These are phyloP conservation scores for Pythium chondricola DNA, from an alignment of 352 stramenopile species.

Conservation along the genomic window DNA sequence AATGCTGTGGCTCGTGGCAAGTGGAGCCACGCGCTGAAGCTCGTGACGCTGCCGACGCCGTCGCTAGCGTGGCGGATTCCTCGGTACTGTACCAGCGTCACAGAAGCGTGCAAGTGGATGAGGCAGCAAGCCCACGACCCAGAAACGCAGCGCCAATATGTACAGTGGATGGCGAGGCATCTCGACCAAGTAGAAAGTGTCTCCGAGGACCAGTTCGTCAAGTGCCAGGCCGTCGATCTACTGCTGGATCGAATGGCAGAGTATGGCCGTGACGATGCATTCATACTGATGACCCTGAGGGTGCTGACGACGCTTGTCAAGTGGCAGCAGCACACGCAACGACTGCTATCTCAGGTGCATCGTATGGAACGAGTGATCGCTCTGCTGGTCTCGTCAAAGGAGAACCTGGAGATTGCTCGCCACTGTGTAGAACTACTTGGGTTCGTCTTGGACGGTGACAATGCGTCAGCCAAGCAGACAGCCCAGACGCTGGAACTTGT, in stretches of 20 bases:
- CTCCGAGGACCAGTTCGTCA: no score
- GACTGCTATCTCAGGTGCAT: constrained; percentile 5
- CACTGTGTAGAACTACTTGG: constrained; percentile 8
- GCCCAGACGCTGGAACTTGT: constrained; percentile 9
- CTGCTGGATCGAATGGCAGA: background rate
- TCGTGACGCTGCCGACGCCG: constrained; percentile 41
- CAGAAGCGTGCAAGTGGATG: constrained; percentile 42
- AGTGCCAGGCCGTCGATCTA: constrained; percentile 1
- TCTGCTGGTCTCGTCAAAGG: constrained; percentile 1
- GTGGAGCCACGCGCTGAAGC: constrained; percentile 43
- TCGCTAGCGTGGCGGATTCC: constrained; percentile 51
- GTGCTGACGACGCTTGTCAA: constrained; percentile 1
- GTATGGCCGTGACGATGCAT: background rate
- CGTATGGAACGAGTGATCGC: background rate
- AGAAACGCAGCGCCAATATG: constrained; percentile 23
- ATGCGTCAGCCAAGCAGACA: constrained; percentile 9
- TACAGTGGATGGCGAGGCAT: constrained; percentile 51
- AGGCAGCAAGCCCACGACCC: constrained; percentile 19
- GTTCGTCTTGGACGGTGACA: constrained; percentile 9
- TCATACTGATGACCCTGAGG: constrained; percentile 1
- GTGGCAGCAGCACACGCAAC: constrained; percentile 2
- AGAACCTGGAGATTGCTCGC: background rate
- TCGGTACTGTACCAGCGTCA: constrained; percentile 34
- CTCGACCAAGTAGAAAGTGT: constrained; percentile 28
- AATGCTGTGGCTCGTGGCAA: constrained; percentile 44